Conservation (phyloP, 2,329 filamentous ascomycete genomes). For the Venturia aucupariae region DNA sequence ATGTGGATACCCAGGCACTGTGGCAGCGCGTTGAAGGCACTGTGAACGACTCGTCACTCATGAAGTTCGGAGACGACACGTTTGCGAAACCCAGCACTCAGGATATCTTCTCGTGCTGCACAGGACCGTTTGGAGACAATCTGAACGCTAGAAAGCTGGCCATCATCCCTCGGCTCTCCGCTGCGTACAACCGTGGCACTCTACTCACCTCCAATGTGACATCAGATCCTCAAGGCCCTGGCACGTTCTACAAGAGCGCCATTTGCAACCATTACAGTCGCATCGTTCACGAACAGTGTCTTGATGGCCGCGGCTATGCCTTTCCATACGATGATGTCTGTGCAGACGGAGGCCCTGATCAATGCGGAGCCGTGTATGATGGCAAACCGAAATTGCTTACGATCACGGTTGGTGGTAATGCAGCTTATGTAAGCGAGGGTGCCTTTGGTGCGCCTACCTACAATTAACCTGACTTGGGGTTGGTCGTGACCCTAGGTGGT, state of each 20-base stretch:
- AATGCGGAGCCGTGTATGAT: slow-evolving; percentile 54
- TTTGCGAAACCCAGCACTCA: slow-evolving; percentile 49
- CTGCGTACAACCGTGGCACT: slow-evolving; percentile 67
- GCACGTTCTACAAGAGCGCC: slow-evolving; percentile 30
- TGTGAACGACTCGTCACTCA: slow-evolving; percentile 37
- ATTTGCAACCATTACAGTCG: slow-evolving; percentile 49
- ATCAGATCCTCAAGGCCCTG: slow-evolving; percentile 28
- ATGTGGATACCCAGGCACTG: slow-evolving; percentile 51
- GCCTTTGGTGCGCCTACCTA: slow-evolving; percentile 9
- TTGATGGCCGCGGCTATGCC: slow-evolving; percentile 53
- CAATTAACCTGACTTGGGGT: background rate
- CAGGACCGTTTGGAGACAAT: slow-evolving; percentile 48
- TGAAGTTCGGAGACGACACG: slow-evolving; percentile 36
- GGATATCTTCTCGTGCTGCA: slow-evolving; percentile 60
- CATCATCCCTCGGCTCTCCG: slow-evolving; percentile 61
- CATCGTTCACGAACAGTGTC: slow-evolving; percentile 51
- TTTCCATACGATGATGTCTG: slow-evolving; percentile 62
- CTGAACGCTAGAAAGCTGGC: slow-evolving; percentile 37
- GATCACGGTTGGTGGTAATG: slow-evolving; percentile 44
- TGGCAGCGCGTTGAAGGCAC: slow-evolving; percentile 45
- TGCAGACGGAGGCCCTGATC: slow-evolving; percentile 45
- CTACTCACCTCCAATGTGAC: slow-evolving; percentile 41
- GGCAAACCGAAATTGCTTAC: slow-evolving; percentile 46
- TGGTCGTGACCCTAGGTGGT: background rate
- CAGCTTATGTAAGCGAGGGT: background rate